These are phyloP conservation scores for Chamaecrista fasciculata DNA, from an alignment of 306 rosid genomes.

Conservation along the genomic window DNA sequence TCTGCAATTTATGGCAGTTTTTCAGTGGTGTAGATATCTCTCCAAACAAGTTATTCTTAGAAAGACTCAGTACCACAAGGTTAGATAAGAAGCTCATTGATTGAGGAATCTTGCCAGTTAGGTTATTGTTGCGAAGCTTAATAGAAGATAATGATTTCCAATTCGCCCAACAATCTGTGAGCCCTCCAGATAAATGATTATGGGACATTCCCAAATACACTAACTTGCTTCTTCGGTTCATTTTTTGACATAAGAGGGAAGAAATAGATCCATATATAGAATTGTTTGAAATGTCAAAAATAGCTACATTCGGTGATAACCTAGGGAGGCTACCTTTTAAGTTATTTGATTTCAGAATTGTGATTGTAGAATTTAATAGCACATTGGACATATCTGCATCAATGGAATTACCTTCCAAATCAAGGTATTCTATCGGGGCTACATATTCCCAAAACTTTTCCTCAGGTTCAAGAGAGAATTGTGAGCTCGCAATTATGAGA, in stretches of 20 bases:
- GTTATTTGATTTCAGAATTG: not conserved
- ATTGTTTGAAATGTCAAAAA: not conserved
- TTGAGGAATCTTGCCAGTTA: constrained; percentile 22
- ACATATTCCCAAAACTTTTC: constrained; percentile 28
- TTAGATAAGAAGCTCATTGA: constrained; percentile 17
- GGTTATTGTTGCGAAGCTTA: constrained; percentile 5
- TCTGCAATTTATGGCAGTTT: not conserved
- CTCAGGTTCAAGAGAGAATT: constrained; percentile 11
- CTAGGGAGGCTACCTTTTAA: constrained; percentile 27
- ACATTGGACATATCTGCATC: constrained; percentile 20
- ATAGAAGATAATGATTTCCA: not conserved
- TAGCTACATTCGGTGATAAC: constrained; percentile 22
- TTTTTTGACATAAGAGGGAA: constrained; percentile 11
- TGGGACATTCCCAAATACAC: constrained; percentile 8
- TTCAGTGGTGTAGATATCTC: not conserved
- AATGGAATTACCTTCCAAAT: constrained; percentile 3
- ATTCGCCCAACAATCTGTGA: constrained; percentile 27
- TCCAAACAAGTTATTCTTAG: constrained; percentile 17
- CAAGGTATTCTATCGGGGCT: not conserved
- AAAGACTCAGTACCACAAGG: not conserved
- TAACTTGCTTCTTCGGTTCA: not conserved
- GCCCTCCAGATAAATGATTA: constrained; percentile 20
- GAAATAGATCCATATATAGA: constrained; percentile 33
- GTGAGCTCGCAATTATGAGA: not conserved
- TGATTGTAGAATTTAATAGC: not conserved